Evolutionary conservation across 2,329 filamentous ascomycete species (phyloP).

Genomic region (Tolypocladium ophioglossoides): DNA sequence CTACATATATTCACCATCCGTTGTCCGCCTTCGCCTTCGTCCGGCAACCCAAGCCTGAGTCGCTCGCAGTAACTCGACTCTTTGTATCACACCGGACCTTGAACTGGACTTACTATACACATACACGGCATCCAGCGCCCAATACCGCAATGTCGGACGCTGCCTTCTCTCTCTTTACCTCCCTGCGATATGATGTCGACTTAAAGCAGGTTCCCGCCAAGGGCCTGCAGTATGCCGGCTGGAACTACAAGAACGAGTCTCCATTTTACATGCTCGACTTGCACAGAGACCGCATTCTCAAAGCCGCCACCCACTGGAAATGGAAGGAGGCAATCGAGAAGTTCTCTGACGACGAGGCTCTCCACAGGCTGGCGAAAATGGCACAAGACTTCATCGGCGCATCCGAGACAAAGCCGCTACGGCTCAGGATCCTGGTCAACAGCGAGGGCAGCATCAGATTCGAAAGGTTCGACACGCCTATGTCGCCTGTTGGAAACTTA

Average conservation of each 20-base stretch:
- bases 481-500: constrained; percentile 38
- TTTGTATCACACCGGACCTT: background rate
- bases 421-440: constrained; percentile 46
- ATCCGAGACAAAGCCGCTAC: constrained; percentile 24
- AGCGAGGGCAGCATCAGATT: constrained; percentile 35
- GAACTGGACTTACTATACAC: too few species aligned
- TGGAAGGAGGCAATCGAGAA: constrained; percentile 36
- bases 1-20: background rate
- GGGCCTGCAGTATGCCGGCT: constrained; percentile 32
- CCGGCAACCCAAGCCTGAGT: background rate
- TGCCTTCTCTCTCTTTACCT: constrained; percentile 55
- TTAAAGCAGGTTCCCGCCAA: constrained; percentile 35
- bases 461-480: constrained; percentile 23
- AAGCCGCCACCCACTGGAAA: constrained; percentile 44
- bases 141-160: constrained; percentile 19
- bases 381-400: constrained; percentile 25
- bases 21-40: background rate
- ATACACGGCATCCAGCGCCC: background rate
- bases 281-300: constrained; percentile 70
- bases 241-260: constrained; percentile 42
- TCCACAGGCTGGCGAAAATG: constrained; percentile 25
- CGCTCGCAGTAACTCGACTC: background rate
- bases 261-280: constrained; percentile 71
- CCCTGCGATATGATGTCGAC: constrained; percentile 58
- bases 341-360: constrained; percentile 34